Evolutionary conservation across 768 basidiomycete genomes (phyloP).

Genomic region (Ephemerocybe angulata): DNA sequence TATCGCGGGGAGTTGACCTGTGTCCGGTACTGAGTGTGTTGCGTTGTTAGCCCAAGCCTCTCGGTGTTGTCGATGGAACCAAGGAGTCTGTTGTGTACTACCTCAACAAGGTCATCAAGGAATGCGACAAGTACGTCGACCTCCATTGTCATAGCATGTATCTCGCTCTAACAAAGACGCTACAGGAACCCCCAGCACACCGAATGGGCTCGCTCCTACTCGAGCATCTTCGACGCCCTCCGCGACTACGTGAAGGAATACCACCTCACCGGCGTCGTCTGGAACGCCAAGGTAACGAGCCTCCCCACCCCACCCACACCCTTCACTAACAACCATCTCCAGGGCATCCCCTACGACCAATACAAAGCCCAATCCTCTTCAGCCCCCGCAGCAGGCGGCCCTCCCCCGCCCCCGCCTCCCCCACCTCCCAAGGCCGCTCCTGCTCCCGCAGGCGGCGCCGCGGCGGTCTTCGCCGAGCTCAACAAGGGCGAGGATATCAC

Average conservation of each 20-base stretch:
- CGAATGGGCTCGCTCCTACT: conserved; percentile 81
- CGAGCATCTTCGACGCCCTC: conserved; percentile 69
- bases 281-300: conserved; percentile 90
- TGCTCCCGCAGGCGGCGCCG: conserved; percentile 51
- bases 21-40: neutral
- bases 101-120: conserved; percentile 85
- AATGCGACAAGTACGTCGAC: conserved; percentile 86
- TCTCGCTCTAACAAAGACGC: conserved; percentile 1
- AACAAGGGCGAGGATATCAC: conserved; percentile 91
- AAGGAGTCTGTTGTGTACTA: conserved; percentile 89
- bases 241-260: conserved; percentile 80
- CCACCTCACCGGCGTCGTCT: conserved; percentile 81
- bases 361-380: conserved; percentile 34
- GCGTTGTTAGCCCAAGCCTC: conserved; percentile 66
- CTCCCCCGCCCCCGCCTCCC: conserved; percentile 50
- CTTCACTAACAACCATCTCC: too few species aligned
- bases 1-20: neutral
- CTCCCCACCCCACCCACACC: too few species aligned
- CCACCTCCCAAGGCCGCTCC: conserved; percentile 48
- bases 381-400: conserved; percentile 34
- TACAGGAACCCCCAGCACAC: conserved; percentile 78
- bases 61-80: conserved; percentile 70
- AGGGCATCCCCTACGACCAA: conserved; percentile 59
- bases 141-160: neutral
- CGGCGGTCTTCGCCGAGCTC: conserved; percentile 85